phyloP scores from a whole-genome alignment of 805 yeast genomes.

The Candida stauntonica region DNA sequence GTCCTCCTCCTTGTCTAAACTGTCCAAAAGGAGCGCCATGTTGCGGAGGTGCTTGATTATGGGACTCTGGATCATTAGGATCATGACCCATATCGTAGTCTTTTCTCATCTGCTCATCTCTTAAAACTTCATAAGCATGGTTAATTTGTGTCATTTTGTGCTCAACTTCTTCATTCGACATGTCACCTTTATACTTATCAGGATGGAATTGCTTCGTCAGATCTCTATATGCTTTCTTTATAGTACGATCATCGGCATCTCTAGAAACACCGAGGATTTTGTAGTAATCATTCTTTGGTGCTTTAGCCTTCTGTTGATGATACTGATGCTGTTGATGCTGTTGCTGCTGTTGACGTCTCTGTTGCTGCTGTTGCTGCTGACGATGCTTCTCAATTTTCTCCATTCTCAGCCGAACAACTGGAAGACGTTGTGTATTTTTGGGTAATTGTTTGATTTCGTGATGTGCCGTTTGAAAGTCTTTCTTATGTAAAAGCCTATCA shows the following conservation, averaged over 20 bases:
- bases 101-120: conserved; percentile 57
- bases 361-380: conserved; percentile 44
- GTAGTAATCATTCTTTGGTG: conserved; percentile 64
- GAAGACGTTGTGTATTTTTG: conserved; percentile 32
- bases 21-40: conserved; percentile 8
- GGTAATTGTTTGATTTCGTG: conserved; percentile 37
- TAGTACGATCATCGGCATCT: conserved; percentile 65
- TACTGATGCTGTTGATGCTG: conserved; percentile 35
- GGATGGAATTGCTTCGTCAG: conserved; percentile 85
- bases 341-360: conserved; percentile 36
- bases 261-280: conserved; percentile 64
- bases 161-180: conserved; percentile 67
- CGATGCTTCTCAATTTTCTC: conserved; percentile 21
- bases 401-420: conserved; percentile 29
- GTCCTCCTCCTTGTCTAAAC: conserved; percentile 7
- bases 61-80: conserved; percentile 38
- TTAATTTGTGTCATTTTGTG: conserved; percentile 87
- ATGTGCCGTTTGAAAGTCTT: conserved; percentile 36
- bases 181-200: conserved; percentile 75
- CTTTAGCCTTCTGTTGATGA: conserved; percentile 27
- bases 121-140: conserved; percentile 84
- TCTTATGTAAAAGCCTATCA: conserved; percentile 29
- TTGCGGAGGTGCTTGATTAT: conserved; percentile 5
- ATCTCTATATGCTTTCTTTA: conserved; percentile 76
- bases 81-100: conserved; percentile 55